phyloP scores from a whole-genome alignment of 352 stramenopile species.

The Phytophthora chlamydospora region DNA sequence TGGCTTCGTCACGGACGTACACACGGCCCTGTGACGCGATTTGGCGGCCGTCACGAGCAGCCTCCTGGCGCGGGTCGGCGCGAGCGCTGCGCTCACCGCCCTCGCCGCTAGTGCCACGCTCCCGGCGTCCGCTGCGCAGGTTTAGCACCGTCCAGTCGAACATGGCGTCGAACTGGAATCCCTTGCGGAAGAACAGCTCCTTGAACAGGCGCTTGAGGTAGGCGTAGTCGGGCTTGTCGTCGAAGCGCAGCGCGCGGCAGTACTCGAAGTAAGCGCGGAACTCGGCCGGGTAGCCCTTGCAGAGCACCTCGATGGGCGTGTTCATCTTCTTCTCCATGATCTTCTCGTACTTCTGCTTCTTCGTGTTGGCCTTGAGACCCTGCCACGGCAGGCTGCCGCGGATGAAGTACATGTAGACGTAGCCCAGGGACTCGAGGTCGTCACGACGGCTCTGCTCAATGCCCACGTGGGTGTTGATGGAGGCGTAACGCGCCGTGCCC shows the following conservation, averaged over 20 bases:
- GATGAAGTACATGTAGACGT: conserved; percentile 95
- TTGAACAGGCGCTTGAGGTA: conserved; percentile 97
- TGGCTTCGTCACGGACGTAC: conserved; percentile 72
- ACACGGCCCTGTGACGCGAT: conserved; percentile 65
- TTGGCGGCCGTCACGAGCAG: conserved; percentile 49
- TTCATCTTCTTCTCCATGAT: conserved; percentile 99
- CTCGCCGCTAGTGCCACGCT: conserved; percentile 66
- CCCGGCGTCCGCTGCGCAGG: conserved; percentile 69
- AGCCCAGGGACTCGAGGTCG: conserved; percentile 97
- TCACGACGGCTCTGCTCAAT: conserved; percentile 98
- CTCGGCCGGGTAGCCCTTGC: conserved; percentile 95
- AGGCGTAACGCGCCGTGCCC: conserved; percentile 97
- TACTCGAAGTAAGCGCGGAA: conserved; percentile 98
- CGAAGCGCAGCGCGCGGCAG: conserved; percentile 83
- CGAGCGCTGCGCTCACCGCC: conserved; percentile 63
- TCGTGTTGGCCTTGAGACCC: conserved; percentile 96
- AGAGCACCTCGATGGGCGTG: conserved; percentile 92
- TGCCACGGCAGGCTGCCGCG: conserved; percentile 97
- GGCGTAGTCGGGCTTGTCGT: conserved; percentile 90
- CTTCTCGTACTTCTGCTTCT: conserved; percentile 97
- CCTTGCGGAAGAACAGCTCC: conserved; percentile 99
- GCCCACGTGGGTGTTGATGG: conserved; percentile 99
- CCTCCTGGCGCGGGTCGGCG: conserved; percentile 61
- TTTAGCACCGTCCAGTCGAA: conserved; percentile 99
- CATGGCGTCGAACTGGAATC: conserved; percentile 99